phyloP scores from a whole-genome alignment of 129 eudicot genomes.

The Logfia minima region DNA sequence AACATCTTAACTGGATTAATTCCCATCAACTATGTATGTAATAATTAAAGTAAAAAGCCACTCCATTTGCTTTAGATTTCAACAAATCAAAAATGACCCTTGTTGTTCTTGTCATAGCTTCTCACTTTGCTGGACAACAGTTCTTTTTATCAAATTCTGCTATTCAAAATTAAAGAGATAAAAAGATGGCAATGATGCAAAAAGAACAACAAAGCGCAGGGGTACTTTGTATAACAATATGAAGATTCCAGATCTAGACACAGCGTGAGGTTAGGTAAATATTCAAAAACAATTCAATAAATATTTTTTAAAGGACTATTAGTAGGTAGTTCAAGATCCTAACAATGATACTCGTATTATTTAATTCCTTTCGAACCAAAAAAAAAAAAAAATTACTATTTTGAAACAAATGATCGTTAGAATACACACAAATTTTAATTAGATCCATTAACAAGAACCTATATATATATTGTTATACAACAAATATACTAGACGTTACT shows the following conservation, averaged over 20 bases:
- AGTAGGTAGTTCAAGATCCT: not conserved
- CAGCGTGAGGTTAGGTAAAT: not conserved
- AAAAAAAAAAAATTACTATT: too few relatives aligned
- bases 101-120: not conserved
- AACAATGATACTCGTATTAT: too few relatives aligned
- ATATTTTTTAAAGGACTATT: not conserved
- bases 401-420: not conserved
- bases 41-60: conserved; percentile 20
- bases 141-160: not conserved
- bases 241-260: not conserved
- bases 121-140: not conserved
- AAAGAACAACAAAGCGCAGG: not conserved
- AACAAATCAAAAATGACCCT: too few relatives aligned
- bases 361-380: not conserved
- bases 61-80: conserved; percentile 22
- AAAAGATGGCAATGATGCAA: not conserved
- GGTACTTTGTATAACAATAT: too few relatives aligned
- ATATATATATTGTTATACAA: not conserved
- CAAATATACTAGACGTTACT: not conserved
- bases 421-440: too few relatives aligned
- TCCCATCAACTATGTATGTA: conserved; percentile 1
- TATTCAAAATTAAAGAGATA: not conserved
- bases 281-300: not conserved
- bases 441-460: not conserved
- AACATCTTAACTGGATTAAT: conserved; percentile 30